These are phyloP conservation scores for Scedosporium dehoogii DNA, from an alignment of 2,329 filamentous ascomycete genomes.

Conservation along the genomic window DNA sequence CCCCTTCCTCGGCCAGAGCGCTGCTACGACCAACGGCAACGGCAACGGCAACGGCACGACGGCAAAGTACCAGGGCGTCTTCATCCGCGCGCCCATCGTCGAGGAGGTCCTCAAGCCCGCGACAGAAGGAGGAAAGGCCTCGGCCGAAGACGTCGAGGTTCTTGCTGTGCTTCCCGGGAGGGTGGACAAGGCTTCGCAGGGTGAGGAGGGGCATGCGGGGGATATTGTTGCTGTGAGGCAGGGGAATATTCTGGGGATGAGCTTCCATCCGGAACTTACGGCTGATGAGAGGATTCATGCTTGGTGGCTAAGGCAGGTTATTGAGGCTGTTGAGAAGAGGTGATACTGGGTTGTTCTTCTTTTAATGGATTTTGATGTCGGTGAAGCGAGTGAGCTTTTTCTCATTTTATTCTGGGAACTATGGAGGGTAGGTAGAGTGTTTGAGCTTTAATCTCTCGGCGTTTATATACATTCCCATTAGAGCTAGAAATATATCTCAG, in stretches of 20 bases:
- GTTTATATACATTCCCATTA: too few relatives aligned
- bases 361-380: not conserved
- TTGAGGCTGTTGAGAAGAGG: constrained; percentile 8
- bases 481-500: too few relatives aligned
- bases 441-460: too few relatives aligned
- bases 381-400: not conserved
- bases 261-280: constrained; percentile 92
- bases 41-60: not conserved
- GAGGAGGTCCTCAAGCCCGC: constrained; percentile 58
- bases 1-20: constrained; percentile 48
- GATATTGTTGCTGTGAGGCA: constrained; percentile 85
- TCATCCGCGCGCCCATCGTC: constrained; percentile 90
- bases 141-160: constrained; percentile 32
- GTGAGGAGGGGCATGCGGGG: constrained; percentile 36
- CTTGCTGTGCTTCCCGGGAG: constrained; percentile 38
- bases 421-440: too few relatives aligned
- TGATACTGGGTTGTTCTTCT: not conserved
- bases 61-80: constrained; percentile 70
- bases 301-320: constrained; percentile 77
- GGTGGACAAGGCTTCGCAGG: constrained; percentile 27
- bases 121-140: not conserved
- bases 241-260: constrained; percentile 86
- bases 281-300: constrained; percentile 78
- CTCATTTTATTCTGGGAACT: not conserved
- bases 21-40: constrained; percentile 11